A percentile compares a stretch with the other conserved stretches of the same genome.
phyloP scores from a whole-genome alignment of 495 filamentous ascomycete species.

The Barbatosphaeria neglecta region DNA sequence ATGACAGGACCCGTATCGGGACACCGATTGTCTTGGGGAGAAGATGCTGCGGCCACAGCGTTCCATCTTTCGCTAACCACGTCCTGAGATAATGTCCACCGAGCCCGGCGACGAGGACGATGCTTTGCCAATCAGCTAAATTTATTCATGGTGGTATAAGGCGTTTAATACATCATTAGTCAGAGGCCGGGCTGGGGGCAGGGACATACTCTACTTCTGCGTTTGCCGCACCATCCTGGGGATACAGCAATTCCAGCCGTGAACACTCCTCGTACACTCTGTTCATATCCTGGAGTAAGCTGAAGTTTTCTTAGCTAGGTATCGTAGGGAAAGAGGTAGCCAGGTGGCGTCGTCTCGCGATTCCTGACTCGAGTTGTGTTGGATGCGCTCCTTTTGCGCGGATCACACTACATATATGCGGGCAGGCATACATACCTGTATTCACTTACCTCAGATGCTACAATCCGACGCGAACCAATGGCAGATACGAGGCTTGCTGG shows the following conservation, averaged over 20 bases:
- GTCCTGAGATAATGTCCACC: conserved; percentile 2
- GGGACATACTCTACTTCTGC: not conserved
- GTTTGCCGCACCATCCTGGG: not conserved
- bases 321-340: not conserved
- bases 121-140: not conserved
- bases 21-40: not conserved
- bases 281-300: not conserved
- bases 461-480: not conserved
- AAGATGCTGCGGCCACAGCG: conserved; percentile 5
- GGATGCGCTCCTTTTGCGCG: not conserved
- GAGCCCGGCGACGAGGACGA: conserved; percentile 2
- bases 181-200: no score
- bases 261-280: not conserved
- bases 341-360: not conserved
- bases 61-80: conserved; percentile 2
- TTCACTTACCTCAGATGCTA: no score
- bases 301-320: no score
- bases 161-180: not conserved
- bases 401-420: no score
- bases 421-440: no score
- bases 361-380: not conserved
- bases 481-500: not conserved
- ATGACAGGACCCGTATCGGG: conserved; percentile 3
- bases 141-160: not conserved
- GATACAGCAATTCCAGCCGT: not conserved